These are phyloP conservation scores for Scedosporium apiospermum DNA, from an alignment of 2,329 filamentous ascomycete species.

Conservation along the genomic window DNA sequence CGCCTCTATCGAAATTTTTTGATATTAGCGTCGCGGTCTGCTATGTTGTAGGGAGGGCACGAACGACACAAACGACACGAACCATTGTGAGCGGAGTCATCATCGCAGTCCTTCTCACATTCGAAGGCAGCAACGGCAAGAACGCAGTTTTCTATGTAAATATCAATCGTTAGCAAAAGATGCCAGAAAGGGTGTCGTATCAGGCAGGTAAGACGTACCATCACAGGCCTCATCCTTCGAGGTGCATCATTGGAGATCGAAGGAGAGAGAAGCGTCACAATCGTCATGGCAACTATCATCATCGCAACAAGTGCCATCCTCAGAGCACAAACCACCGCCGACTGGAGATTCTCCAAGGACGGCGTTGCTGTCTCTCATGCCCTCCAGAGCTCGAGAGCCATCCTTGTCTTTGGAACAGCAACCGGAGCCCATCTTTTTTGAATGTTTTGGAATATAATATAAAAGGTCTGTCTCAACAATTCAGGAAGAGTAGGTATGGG, in stretches of 20 bases:
- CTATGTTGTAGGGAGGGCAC: neutral
- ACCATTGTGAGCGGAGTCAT: constrained; percentile 15
- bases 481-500: neutral
- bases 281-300: neutral
- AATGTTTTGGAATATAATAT: neutral
- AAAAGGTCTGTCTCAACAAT: neutral
- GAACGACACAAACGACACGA: neutral
- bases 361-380: constrained; percentile 5
- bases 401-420: constrained; percentile 10
- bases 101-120: constrained; percentile 20
- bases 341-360: neutral
- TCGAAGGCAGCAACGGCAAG: constrained; percentile 18
- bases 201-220: constrained; percentile 9
- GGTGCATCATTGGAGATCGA: constrained; percentile 16
- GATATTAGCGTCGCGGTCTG: neutral
- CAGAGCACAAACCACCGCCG: neutral
- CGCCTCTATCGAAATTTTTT: neutral
- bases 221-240: constrained; percentile 17
- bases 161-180: neutral
- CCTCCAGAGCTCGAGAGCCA: constrained; percentile 2
- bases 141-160: constrained; percentile 20
- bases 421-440: constrained; percentile 9
- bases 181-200: neutral
- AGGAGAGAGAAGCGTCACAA: constrained; percentile 5
- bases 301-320: constrained; percentile 6